Base-by-base conservation (phyloP, 495 filamentous ascomycete genomes). In the Podospora sp. region DNA sequence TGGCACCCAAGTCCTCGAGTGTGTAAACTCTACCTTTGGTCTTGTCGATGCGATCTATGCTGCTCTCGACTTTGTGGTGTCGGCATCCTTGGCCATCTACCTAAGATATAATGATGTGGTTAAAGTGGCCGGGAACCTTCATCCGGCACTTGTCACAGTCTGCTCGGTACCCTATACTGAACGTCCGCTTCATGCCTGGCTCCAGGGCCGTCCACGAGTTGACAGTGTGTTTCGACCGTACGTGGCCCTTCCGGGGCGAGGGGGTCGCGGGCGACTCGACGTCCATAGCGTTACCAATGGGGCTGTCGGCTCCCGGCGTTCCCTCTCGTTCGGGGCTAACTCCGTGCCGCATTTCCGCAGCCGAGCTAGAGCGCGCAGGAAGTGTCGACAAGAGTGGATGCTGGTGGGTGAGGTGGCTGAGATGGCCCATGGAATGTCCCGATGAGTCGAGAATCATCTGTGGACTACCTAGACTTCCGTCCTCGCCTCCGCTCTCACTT, bases 111-210 rank as follows among this genome's bases (percentile, higher is more conserved):
- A 92, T 86, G 56, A 94, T 93, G 77, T 97, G 93, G 71, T 89
- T 93, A 71, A 93, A 94, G 76, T 97, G 93, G 0, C 93, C 92
- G 0, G 92, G 92, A 29, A 94, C 89, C 76, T 87, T 90, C 70
- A 82, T 82, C 60, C 83, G 85, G 76, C 93, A 97, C 78, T 94
- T 94, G 62, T 93, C 91, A 77, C 93, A 97, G 76, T 94, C 91
- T 14, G 89, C 87, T 50, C 92, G 83, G 78, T 90, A 95, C 21
- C 93, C 93, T 88, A 97, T 93, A 67, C 87, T 89, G 71, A 96
- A 88, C 29, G 85, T 83, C 69, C 84, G 84, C 77, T 88, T 93
- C 80, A 87, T 86, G 67, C 79, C 80, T 14, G 75, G 84, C 73
- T 79, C 83, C n/a, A 72, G 67, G 24, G 75, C 73, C 59, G 76